Evolutionary conservation across 2,329 filamentous ascomycete species (phyloP).

Genomic region (Fusarium nematophilum): DNA sequence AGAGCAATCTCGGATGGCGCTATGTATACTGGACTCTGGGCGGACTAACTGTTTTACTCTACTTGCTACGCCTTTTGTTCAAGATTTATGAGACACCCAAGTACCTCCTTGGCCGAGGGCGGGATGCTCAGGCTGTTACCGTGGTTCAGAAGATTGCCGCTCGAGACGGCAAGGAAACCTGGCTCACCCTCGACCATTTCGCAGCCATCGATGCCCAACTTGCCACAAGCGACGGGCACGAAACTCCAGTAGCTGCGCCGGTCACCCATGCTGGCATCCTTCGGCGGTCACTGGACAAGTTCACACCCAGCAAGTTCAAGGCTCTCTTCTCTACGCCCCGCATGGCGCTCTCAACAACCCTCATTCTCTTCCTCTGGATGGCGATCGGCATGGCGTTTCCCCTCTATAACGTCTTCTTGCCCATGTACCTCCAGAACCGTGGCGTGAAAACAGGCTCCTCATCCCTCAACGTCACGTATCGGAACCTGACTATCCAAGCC

Average conservation of each 20-base stretch:
- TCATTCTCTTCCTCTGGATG: slow-evolving; percentile 67
- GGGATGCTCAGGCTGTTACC: slow-evolving; percentile 54
- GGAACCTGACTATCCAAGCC: neutral
- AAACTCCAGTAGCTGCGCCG: neutral
- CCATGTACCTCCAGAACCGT: slow-evolving; percentile 40
- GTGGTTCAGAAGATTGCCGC: slow-evolving; percentile 54
- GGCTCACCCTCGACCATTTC: slow-evolving; percentile 41
- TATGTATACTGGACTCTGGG: slow-evolving; percentile 54
- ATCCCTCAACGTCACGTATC: neutral
- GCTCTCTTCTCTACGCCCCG: slow-evolving; percentile 64
- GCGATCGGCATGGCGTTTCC: slow-evolving; percentile 67
- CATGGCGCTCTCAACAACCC: slow-evolving; percentile 61
- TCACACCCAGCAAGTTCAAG: slow-evolving; percentile 61
- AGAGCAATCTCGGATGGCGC: slow-evolving; percentile 58
- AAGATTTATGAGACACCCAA: slow-evolving; percentile 54
- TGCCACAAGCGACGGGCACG: neutral
- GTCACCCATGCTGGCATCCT: neutral
- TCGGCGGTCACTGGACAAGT: slow-evolving; percentile 53
- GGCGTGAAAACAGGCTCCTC: slow-evolving; percentile 9
- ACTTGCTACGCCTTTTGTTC: slow-evolving; percentile 51
- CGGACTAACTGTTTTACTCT: slow-evolving; percentile 51
- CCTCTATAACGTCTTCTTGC: slow-evolving; percentile 63
- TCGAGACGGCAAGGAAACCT: slow-evolving; percentile 38
- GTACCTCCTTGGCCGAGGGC: slow-evolving; percentile 51
- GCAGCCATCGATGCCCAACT: slow-evolving; percentile 22